Evolutionary conservation across 306 rosid genomes (phyloP).

Genomic region (Carpinus viminea): DNA sequence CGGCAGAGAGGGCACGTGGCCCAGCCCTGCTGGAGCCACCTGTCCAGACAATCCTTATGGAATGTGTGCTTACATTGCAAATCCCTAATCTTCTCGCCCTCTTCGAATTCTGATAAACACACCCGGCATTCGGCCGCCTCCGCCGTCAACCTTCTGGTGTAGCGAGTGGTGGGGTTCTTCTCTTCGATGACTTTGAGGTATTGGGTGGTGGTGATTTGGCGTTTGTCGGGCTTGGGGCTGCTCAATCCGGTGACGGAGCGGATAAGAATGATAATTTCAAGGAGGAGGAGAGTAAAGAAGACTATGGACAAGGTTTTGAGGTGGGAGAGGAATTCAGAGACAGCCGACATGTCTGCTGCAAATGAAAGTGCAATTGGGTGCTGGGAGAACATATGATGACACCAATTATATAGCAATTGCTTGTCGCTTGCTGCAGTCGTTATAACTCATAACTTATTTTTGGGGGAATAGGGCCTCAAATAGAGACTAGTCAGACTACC

Average conservation of each 20-base stretch:
- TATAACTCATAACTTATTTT: too few species aligned
- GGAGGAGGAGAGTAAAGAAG: conserved; percentile 54
- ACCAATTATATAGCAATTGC: neutral
- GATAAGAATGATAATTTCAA: conserved; percentile 43
- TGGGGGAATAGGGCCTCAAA: too few species aligned
- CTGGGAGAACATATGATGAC: neutral
- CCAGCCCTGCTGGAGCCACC: conserved; percentile 69
- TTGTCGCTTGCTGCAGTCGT: neutral
- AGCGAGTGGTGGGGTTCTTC: conserved; percentile 55
- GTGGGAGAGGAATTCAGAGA: conserved; percentile 58
- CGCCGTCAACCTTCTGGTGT: conserved; percentile 14
- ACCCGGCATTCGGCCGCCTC: conserved; percentile 59
- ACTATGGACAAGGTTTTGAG: conserved; percentile 55
- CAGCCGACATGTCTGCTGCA: conserved; percentile 51
- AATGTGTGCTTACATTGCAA: conserved; percentile 77
- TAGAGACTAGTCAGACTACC: too few species aligned
- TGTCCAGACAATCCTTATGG: conserved; percentile 80
- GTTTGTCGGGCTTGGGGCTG: conserved; percentile 41
- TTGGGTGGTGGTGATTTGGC: conserved; percentile 57
- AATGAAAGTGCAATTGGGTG: neutral
- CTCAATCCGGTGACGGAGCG: conserved; percentile 38
- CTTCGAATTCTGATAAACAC: conserved; percentile 74
- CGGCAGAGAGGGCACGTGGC: conserved; percentile 96
- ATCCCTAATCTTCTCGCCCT: conserved; percentile 67
- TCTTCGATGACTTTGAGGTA: conserved; percentile 73